phyloP scores from a whole-genome alignment of 352 stramenopile genomes.

The Phytophthora cajani region DNA sequence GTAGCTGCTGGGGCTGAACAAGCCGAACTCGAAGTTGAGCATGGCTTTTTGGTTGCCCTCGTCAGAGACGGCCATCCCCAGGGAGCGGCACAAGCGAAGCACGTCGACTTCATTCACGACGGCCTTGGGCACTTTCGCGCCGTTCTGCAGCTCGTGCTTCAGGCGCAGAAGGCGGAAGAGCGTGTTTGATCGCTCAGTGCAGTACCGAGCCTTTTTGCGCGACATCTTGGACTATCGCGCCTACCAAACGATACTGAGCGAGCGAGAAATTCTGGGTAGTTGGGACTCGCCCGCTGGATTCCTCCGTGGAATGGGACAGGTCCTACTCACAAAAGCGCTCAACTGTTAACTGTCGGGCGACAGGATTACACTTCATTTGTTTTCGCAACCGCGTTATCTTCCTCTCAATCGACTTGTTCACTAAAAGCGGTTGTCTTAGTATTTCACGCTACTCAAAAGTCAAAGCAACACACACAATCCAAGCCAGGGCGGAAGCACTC shows the following conservation, averaged over 20 bases:
- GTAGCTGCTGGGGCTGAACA: constrained; percentile 53
- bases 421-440: neutral
- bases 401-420: neutral
- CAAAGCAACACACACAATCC: neutral
- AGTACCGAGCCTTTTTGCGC: constrained; percentile 10
- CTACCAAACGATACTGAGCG: no score
- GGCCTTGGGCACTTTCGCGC: constrained; percentile 64
- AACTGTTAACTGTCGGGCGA: no score
- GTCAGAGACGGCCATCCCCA: constrained; percentile 45
- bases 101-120: constrained; percentile 73
- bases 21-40: constrained; percentile 50
- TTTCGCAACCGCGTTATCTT: neutral
- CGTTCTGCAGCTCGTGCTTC: constrained; percentile 55
- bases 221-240: constrained; percentile 9
- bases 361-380: no score
- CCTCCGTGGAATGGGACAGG: no score
- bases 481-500: neutral
- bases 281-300: no score
- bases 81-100: constrained; percentile 54
- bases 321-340: no score
- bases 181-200: constrained; percentile 2
- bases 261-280: no score
- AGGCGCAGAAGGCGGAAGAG: constrained; percentile 59
- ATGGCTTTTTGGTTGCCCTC: constrained; percentile 21
- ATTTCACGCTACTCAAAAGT: neutral